Conservation (phyloP, 2,329 filamentous ascomycete species). For the Xylaria sp. region DNA sequence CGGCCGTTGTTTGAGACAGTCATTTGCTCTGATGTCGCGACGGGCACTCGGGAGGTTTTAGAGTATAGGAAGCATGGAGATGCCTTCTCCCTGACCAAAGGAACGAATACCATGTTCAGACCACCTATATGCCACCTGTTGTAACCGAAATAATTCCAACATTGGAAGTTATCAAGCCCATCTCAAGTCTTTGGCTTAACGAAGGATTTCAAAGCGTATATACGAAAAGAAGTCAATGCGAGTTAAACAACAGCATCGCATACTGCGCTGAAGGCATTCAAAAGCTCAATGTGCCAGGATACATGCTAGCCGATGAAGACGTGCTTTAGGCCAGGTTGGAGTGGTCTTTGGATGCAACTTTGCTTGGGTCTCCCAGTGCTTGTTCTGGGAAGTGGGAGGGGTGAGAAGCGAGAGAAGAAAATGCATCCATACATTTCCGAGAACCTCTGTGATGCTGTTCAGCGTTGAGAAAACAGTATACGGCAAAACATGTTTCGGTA, state of each 20-base stretch:
- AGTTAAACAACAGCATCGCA: neutral
- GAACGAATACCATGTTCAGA: neutral
- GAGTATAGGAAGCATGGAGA: neutral
- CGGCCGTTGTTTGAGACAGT: neutral
- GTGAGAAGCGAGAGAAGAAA: neutral
- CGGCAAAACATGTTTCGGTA: neutral
- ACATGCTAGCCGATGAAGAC: conserved; percentile 9
- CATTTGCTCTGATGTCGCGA: neutral
- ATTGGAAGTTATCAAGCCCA: neutral
- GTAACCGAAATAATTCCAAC: neutral
- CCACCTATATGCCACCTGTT: neutral
- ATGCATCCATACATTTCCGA: neutral
- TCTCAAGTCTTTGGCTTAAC: neutral
- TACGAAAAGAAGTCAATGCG: neutral
- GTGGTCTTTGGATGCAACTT: neutral
- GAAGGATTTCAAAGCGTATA: conserved; percentile 4
- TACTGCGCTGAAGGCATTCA: conserved; percentile 9
- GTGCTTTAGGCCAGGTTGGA: neutral
- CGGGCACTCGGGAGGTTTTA: neutral
- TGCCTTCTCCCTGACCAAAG: neutral
- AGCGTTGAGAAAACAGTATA: conserved; percentile 14
- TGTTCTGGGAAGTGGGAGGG: neutral
- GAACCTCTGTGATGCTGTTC: neutral
- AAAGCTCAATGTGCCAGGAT: neutral
- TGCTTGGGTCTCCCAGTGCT: neutral